These are phyloP conservation scores for Dichotomocladium elegans DNA, from an alignment of 371 early-diverging fungal genomes.

Conservation along the genomic window DNA sequence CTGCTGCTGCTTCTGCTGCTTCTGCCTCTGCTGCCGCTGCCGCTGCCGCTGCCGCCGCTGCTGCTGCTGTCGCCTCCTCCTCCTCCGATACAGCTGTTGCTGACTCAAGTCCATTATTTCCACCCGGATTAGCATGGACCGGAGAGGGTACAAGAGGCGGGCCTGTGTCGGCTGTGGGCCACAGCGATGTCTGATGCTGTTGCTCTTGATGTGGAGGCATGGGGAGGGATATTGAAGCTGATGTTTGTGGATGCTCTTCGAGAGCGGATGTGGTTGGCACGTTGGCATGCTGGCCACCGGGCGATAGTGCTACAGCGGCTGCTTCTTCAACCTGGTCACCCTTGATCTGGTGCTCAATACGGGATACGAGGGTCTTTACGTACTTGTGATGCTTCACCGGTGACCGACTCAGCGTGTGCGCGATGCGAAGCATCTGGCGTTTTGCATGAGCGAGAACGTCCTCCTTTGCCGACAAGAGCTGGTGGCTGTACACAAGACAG, in stretches of 20 bases:
- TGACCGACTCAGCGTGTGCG: constrained; percentile 15
- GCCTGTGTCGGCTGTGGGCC: no score
- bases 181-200: background rate
- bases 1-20: background rate
- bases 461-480: constrained; percentile 6
- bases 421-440: constrained; percentile 24
- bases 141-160: no score
- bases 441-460: constrained; percentile 9
- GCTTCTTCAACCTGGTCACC: constrained; percentile 1
- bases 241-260: no score
- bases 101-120: no score
- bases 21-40: no score
- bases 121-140: no score
- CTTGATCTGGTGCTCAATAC: constrained; percentile 17
- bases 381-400: constrained; percentile 43
- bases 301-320: background rate
- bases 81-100: no score
- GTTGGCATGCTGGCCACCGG: no score
- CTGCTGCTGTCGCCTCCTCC: no score
- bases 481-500: constrained; percentile 22
- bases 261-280: background rate
- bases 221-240: no score
- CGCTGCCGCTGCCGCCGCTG: no score
- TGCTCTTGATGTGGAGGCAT: background rate
- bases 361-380: constrained; percentile 19